A percentile compares a stretch with the other conserved stretches of the same genome.
phyloP scores from a whole-genome alignment of 495 filamentous ascomycete genomes.

The Neurospora intermedia region DNA sequence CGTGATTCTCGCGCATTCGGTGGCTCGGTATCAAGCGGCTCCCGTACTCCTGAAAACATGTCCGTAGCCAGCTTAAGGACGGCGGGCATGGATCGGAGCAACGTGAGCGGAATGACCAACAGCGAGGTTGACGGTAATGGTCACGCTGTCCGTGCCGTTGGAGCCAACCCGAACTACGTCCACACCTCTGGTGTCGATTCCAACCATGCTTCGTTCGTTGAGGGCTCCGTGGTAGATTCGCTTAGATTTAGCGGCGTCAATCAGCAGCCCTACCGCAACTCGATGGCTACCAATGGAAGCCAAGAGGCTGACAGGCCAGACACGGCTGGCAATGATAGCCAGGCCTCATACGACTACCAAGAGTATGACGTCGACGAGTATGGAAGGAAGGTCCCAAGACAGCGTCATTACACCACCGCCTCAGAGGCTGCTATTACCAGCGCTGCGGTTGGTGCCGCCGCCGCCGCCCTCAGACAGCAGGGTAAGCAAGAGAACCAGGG shows the following conservation, averaged over 20 bases:
- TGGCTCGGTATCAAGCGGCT: background rate
- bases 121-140: constrained; percentile 56
- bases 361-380: constrained; percentile 45
- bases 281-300: constrained; percentile 27
- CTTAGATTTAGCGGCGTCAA: constrained; percentile 31
- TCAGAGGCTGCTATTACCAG: constrained; percentile 43
- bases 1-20: constrained; percentile 29
- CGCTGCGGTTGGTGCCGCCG: constrained; percentile 39
- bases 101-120: constrained; percentile 56
- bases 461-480: constrained; percentile 31
- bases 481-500: constrained; percentile 21
- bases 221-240: constrained; percentile 71
- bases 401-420: constrained; percentile 34
- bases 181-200: constrained; percentile 71
- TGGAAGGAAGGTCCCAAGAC: constrained; percentile 37
- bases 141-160: constrained; percentile 56
- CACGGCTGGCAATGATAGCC: constrained; percentile 19
- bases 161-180: constrained; percentile 64
- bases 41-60: constrained; percentile 6
- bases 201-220: constrained; percentile 74
- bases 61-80: constrained; percentile 29
- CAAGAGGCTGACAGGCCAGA: constrained; percentile 19
- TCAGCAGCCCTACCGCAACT: constrained; percentile 21
- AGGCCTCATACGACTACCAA: constrained; percentile 19
- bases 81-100: constrained; percentile 43